phyloP scores from a whole-genome alignment of 2,329 filamentous ascomycete species.

The Phoma sp. region DNA sequence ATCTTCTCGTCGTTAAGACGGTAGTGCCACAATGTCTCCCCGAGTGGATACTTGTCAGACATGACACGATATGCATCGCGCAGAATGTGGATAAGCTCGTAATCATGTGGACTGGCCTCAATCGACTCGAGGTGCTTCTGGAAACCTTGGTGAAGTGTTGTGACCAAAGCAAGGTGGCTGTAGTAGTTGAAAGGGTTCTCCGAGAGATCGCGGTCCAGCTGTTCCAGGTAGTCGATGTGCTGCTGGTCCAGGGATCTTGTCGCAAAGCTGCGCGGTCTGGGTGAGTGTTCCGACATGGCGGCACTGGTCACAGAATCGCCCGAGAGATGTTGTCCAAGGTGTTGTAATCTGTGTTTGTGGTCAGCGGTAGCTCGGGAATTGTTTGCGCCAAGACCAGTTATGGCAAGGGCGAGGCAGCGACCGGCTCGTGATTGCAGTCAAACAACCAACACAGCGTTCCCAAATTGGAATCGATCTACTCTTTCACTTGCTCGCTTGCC shows the following conservation, averaged over 20 bases:
- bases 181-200: constrained; percentile 58
- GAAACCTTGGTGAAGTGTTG: constrained; percentile 56
- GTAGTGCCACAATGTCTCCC: constrained; percentile 78
- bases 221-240: constrained; percentile 52
- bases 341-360: constrained; percentile 27
- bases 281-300: constrained; percentile 55
- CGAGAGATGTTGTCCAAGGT: constrained; percentile 48
- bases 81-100: constrained; percentile 54
- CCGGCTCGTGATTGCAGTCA: constrained; percentile 23
- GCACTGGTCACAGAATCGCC: constrained; percentile 53
- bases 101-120: constrained; percentile 48
- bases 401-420: constrained; percentile 21
- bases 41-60: constrained; percentile 70
- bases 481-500: not conserved
- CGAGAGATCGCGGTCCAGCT: constrained; percentile 51
- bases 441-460: constrained; percentile 1
- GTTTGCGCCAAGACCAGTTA: constrained; percentile 16
- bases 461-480: not conserved
- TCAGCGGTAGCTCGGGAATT: constrained; percentile 10
- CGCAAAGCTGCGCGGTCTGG: constrained; percentile 51
- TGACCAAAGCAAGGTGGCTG: constrained; percentile 56
- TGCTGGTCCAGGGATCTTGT: constrained; percentile 51
- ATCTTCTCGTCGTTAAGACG: constrained; percentile 75
- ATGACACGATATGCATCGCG: constrained; percentile 62
- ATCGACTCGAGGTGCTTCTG: constrained; percentile 47